Conservation (phyloP, 768 basidiomycete species). For the Sporobolomyces roseus region DNA sequence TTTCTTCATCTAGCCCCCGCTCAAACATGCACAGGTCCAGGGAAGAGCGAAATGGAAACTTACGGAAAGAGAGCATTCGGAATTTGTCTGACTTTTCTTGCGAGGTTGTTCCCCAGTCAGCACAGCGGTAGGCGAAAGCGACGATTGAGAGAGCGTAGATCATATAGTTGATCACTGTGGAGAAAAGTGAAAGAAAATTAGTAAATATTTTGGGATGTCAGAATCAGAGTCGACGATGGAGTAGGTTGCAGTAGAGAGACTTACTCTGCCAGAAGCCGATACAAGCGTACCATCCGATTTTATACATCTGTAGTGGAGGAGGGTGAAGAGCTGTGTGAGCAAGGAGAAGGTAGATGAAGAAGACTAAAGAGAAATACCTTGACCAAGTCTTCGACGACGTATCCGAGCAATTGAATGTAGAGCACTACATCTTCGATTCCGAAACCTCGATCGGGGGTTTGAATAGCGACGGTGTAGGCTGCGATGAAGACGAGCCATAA, state of each 20-base stretch:
- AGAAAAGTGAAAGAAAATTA: not conserved
- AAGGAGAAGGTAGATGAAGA: no score
- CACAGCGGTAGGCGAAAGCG: slow-evolving; percentile 42
- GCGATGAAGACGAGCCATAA: slow-evolving; percentile 45
- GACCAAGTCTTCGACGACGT: slow-evolving; percentile 42
- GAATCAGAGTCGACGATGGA: no score
- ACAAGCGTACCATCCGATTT: slow-evolving; percentile 30
- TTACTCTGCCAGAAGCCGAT: slow-evolving; percentile 40
- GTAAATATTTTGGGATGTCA: no score
- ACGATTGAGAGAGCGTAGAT: slow-evolving; percentile 39
- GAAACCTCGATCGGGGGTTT: slow-evolving; percentile 45
- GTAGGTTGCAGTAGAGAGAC: no score
- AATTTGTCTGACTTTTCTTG: slow-evolving; percentile 16
- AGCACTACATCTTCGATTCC: slow-evolving; percentile 39
- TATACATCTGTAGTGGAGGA: slow-evolving; percentile 13
- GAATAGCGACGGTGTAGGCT: slow-evolving; percentile 43
- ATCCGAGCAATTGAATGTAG: slow-evolving; percentile 42
- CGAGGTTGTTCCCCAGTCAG: slow-evolving; percentile 33
- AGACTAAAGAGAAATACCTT: slow-evolving; percentile 2
- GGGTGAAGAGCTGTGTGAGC: not conserved
- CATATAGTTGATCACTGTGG: slow-evolving; percentile 31
- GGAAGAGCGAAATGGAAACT: not conserved
- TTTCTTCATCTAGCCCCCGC: no score
- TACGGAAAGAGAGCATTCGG: slow-evolving; percentile 40
- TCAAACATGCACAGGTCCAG: no score